Base-by-base conservation (phyloP, 352 stramenopile species). In the Ophiocytium majus region DNA sequence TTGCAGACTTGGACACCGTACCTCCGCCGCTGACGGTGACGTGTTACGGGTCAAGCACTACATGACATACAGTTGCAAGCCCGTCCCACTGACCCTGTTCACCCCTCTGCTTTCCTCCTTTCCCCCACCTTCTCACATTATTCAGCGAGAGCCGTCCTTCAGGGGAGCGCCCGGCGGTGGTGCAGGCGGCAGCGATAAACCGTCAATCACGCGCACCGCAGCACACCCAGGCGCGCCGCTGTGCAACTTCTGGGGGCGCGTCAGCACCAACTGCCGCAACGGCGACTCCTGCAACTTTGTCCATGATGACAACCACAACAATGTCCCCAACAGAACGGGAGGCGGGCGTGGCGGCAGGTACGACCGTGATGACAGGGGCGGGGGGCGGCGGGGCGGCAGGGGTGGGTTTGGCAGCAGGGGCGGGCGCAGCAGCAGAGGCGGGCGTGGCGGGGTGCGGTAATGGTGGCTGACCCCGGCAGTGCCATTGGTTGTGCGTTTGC, bases 261-360 rank as follows among this genome's bases (percentile, higher is more conserved):
- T 17, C 32, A 17, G 5, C 5, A 5, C 5, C 32, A 35, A 5
- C 5, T 78, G 66, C 35, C 66, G 66, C 32, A 43, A 78, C 5
- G 66, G 66, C 66, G 32, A 35, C 5, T 17, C 10, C 35, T 78
- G 66, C 35, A 14, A 35, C 35, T 78, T 78, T 43, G 35, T 43
- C 5, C 66, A 78, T 17, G 66, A 78, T 78, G 35, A 35, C 66
- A 78, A 78, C 66, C 5, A 57, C 43, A 57, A 5, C 43, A 57
- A 57, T 14, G 43, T 57, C 43, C 43, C 43, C 43, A n/a, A n/a
- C n/a, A n/a, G n/a, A n/a, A n/a, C n/a, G n/a, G 43, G 43, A 5
- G 43, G 43, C 43, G 43, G 43, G 43, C 43, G 43, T 14, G 43
- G 43, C 43, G 14, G 43, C 5, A 14, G 43, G 5, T 14, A 14